phyloP scores from a whole-genome alignment of 1,284 basidiomycete species.

The Exsudoporus floridanus region DNA sequence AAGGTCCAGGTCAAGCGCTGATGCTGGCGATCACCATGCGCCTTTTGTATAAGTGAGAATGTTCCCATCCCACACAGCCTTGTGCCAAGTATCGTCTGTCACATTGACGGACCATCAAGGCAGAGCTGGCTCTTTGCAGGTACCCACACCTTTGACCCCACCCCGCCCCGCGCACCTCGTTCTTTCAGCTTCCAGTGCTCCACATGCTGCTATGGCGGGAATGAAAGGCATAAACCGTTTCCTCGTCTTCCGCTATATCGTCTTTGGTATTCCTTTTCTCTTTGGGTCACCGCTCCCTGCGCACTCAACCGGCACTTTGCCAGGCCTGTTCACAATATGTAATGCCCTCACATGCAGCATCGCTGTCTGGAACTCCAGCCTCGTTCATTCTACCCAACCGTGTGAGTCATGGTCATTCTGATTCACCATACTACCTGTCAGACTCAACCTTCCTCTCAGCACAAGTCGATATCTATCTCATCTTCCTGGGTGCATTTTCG shows the following conservation, averaged over 20 bases:
- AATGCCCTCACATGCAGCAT: constrained; percentile 65
- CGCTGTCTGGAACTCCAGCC: constrained; percentile 67
- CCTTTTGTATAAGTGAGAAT: background rate
- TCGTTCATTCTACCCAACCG: constrained; percentile 40
- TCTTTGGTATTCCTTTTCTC: constrained; percentile 44
- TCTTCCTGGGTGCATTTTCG: constrained; percentile 59
- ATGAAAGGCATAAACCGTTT: constrained; percentile 31
- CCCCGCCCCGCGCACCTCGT: constrained; percentile 35
- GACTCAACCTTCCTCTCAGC: constrained; percentile 31
- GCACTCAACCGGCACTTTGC: constrained; percentile 11
- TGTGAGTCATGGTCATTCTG: constrained; percentile 33
- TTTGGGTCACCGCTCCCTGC: background rate
- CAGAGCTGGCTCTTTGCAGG: constrained; percentile 35
- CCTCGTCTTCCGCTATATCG: constrained; percentile 45
- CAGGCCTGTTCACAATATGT: constrained; percentile 62
- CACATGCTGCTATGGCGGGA: constrained; percentile 31
- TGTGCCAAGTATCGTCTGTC: constrained; percentile 10
- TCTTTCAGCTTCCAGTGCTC: constrained; percentile 20
- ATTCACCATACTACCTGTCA: background rate
- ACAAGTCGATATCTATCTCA: constrained; percentile 59
- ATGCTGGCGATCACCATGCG: background rate
- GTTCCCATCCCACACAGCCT: constrained; percentile 24
- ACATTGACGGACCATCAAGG: constrained; percentile 8
- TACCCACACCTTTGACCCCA: constrained; percentile 4
- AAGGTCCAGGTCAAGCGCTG: background rate